Conservation (phyloP, 1,284 basidiomycete genomes). For the Filobasidium uniguttulatum region DNA sequence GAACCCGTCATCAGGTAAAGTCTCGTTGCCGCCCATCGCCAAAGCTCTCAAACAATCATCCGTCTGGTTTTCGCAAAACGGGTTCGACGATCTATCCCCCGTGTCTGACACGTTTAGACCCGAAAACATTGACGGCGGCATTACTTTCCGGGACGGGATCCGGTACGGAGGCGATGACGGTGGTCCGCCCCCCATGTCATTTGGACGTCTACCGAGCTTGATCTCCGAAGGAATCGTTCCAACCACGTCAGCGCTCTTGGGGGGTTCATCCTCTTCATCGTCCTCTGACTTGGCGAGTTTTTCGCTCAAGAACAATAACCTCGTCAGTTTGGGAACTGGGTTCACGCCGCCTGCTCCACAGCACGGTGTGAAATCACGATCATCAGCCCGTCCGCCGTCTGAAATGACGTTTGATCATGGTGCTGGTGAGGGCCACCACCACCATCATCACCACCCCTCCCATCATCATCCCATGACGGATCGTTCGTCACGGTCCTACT, state of each 20-base stretch:
- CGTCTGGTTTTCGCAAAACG: slow-evolving; percentile 8
- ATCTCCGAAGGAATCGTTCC: slow-evolving; percentile 9
- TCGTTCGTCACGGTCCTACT: too few species aligned
- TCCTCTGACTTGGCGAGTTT: slow-evolving; percentile 6
- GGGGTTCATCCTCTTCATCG: too few species aligned
- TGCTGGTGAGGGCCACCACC: too few species aligned
- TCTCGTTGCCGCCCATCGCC: slow-evolving; percentile 5
- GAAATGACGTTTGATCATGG: too few species aligned
- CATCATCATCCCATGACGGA: too few species aligned
- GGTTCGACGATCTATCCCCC: not conserved
- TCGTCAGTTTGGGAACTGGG: too few species aligned
- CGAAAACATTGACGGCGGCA: slow-evolving; percentile 7
- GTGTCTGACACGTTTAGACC: not conserved
- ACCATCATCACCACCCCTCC: too few species aligned
- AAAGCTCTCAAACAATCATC: slow-evolving; percentile 10
- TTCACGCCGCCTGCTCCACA: too few species aligned
- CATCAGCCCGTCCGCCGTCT: too few species aligned
- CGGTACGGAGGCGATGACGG: slow-evolving; percentile 16
- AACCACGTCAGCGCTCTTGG: slow-evolving; percentile 1
- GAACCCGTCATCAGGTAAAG: not conserved
- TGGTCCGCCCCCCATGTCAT: slow-evolving; percentile 8
- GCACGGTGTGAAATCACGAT: too few species aligned
- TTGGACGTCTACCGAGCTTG: slow-evolving; percentile 6
- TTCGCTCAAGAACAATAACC: slow-evolving; percentile 11
- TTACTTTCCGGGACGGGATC: slow-evolving; percentile 11